Base-by-base conservation (phyloP, 2,329 filamentous ascomycete genomes). In the Neonectria faginata region DNA sequence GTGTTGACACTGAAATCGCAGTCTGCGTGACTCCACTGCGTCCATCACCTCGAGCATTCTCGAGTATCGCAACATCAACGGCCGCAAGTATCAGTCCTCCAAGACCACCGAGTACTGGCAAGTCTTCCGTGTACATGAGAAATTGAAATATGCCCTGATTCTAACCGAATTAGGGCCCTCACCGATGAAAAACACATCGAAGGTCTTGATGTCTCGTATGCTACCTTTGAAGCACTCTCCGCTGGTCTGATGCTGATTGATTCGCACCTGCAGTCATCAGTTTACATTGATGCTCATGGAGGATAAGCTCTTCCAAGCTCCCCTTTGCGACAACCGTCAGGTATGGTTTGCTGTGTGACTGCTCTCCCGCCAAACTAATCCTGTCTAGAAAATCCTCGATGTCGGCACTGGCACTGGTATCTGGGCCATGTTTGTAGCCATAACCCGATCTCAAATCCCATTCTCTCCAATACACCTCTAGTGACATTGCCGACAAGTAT, bases 381-480 rank as follows among this genome's bases (percentile, higher is more conserved):
- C 2, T 16, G 2, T 3, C 3, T 44, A 69, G 67, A 67, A 52
- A 44, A 60, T 76, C 11, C 77, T 88, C 22, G 85, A 88, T 67
- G 76, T 88, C n/a, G 84, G 85, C 29, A 88, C 86, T 5, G 87
- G 87, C 11, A 86, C 85, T 2, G 86, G 87, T 3, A 84, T 86
- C 65, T 88, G 86, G 86, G 82, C 85, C 10, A 75, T 71, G 73
- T 62, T 25, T 14, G 56, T 39, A 31, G 36, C 31, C 7, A 22
- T 16, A 9, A 11, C 8, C 8, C 33, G 4, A 5, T 31, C 14
- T 9, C 2, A 11, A n/a, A 2, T 3, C 3, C 9, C 3, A 18
- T 4, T 4, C 47, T 14, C 11, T 5, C 31, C 52, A 16, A 48
- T 29, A 47, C 6, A 44, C 1, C 3, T 11, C 1, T 29, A 71